Evolutionary conservation across 2,329 filamentous ascomycete genomes (phyloP), one percentile per base, ranked within the genome.

Genomic region (Blumeria hordei): DNA sequence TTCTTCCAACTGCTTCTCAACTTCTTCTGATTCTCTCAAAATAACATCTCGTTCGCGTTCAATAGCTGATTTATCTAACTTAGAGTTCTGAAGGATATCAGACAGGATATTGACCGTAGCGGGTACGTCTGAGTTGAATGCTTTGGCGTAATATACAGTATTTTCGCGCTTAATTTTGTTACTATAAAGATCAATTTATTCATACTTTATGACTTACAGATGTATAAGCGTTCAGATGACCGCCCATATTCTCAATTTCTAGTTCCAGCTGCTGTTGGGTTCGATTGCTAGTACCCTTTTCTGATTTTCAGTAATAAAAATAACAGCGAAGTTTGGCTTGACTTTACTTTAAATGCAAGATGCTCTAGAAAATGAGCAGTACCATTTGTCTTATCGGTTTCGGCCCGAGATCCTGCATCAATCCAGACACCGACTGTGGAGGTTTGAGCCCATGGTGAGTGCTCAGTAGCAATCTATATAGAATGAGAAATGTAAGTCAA

Each of bases 161-260:
- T 95, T 96, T 73, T 98, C 92, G 71, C 92, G 87, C 88, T 86
- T 65, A 60, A 55, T 43, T 55, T 35, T 9, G 44, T 28, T 28
- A 28, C 4, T 28, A 28, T 28, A 28, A 28, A 2, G 21, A 28
- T 28, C 60, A 18, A 55, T 64, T 57, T 64, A 62, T 49, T 28
- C 21, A 55, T 55, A 39, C 39, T 34, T 39, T 55, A 18, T 72
- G 57, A 64, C 83, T 67, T 81, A 95, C 88, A 75, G 90, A 96
- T 66, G 92, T 98, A 77, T 98, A 98, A 69, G 92, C 92, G 73
- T 98, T 98, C 65, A 98, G 78, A 75, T 98, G 92, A 61, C 87
- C 92, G 70, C 92, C 92, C 86, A 98, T 95, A 75, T 98, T 98
- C 78, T 98, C 92, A 68, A 98, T 96, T 76, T 98, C 92, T 61